These are phyloP conservation scores for Symbiodinium natans DNA, from an alignment of 73 alveolate genomes.

Conservation along the genomic window DNA sequence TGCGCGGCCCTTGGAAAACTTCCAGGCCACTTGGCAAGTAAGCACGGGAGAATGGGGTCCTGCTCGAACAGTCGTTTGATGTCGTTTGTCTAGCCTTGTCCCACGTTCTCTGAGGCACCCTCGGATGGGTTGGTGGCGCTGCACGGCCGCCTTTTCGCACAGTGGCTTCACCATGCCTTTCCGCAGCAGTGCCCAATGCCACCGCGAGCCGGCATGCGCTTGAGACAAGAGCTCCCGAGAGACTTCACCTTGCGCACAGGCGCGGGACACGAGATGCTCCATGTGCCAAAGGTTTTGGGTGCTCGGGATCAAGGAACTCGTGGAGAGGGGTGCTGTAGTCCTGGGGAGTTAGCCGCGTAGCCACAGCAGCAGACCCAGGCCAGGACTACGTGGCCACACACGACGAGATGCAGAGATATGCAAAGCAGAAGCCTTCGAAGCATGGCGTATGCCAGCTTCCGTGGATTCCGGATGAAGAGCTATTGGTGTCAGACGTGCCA, in stretches of 20 bases:
- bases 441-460: slow-evolving; percentile 35
- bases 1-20: not conserved
- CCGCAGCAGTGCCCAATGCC: slow-evolving; percentile 56
- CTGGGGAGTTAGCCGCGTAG: too few species aligned
- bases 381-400: slow-evolving; percentile 45
- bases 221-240: slow-evolving; percentile 44
- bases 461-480: not conserved
- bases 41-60: not conserved
- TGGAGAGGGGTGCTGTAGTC: too few species aligned
- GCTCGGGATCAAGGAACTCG: too few species aligned
- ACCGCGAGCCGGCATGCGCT: slow-evolving; percentile 9
- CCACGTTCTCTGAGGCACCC: too few species aligned
- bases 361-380: not conserved
- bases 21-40: not conserved
- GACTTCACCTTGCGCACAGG: slow-evolving; percentile 59
- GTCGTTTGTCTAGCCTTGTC: not conserved
- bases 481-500: not conserved
- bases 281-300: too few species aligned
- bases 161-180: slow-evolving; percentile 53
- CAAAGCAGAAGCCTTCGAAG: not conserved
- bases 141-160: slow-evolving; percentile 34
- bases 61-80: too few species aligned
- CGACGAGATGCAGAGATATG: slow-evolving; percentile 8
- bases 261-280: too few species aligned
- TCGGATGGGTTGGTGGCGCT: slow-evolving; percentile 24